phyloP scores from a whole-genome alignment of 2,329 filamentous ascomycete genomes.

The Paracamarosporium sp. region DNA sequence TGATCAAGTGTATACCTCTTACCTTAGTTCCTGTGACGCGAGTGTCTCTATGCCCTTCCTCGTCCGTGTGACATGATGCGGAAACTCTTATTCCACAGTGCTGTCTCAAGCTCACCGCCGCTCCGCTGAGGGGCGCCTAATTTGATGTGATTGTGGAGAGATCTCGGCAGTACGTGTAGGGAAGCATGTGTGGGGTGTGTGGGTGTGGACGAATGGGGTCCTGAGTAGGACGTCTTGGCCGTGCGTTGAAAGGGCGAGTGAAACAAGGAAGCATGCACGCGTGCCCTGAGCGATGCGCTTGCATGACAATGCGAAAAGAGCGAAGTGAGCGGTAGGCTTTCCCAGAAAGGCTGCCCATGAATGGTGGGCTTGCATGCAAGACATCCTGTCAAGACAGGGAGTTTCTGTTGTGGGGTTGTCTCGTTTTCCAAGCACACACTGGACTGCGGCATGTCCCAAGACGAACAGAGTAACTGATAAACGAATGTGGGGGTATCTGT shows the following conservation, averaged over 20 bases:
- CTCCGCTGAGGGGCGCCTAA: background rate
- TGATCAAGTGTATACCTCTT: background rate
- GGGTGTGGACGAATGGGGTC: background rate
- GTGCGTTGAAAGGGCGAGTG: background rate
- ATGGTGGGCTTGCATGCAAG: background rate
- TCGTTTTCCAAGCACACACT: background rate
- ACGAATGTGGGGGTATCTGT: background rate
- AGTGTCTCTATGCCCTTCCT: background rate
- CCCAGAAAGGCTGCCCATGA: background rate
- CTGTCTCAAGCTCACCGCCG: conserved; percentile 2
- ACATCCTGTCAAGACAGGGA: background rate
- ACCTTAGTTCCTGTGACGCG: background rate
- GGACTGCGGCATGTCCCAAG: background rate
- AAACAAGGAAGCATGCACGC: no score
- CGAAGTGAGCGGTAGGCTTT: background rate
- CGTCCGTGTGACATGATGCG: background rate
- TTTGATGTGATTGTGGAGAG: background rate
- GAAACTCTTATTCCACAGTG: background rate
- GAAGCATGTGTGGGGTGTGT: background rate
- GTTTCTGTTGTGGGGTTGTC: background rate
- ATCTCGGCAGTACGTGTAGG: background rate
- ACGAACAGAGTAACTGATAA: no score
- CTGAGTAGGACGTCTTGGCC: background rate
- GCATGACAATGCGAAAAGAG: background rate
- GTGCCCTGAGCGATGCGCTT: background rate